Evolutionary conservation across 2,329 filamentous ascomycete genomes (phyloP).

Genomic region (Phoma sp.): DNA sequence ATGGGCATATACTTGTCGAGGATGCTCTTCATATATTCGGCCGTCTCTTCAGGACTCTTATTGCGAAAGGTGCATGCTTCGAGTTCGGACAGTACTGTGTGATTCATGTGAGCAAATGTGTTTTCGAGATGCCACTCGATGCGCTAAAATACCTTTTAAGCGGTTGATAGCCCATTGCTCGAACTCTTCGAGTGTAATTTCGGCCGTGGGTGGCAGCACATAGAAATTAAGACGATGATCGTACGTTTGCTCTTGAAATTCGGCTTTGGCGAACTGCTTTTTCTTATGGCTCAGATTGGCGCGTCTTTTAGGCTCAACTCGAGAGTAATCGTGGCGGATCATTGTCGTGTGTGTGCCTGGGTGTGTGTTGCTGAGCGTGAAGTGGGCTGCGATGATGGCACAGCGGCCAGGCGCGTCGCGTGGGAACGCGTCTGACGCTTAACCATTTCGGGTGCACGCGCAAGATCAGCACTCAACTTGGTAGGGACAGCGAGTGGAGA

Average conservation of each 20-base stretch:
- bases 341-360: slow-evolving; percentile 24
- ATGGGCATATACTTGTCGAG: slow-evolving; percentile 87
- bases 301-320: slow-evolving; percentile 73
- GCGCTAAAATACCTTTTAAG: slow-evolving; percentile 63
- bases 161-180: slow-evolving; percentile 98
- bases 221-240: slow-evolving; percentile 93
- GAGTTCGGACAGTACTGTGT: slow-evolving; percentile 78
- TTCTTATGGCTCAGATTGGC: slow-evolving; percentile 79
- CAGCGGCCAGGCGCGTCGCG: slow-evolving; percentile 26
- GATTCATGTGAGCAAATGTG: slow-evolving; percentile 12
- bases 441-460: not conserved
- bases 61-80: slow-evolving; percentile 97
- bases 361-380: slow-evolving; percentile 12
- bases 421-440: slow-evolving; percentile 27
- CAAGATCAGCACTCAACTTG: not conserved
- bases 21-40: slow-evolving; percentile 80
- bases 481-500: too few species aligned
- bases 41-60: slow-evolving; percentile 80
- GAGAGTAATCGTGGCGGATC: slow-evolving; percentile 49
- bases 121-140: accelerated
- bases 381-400: slow-evolving; percentile 14
- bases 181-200: slow-evolving; percentile 96
- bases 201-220: slow-evolving; percentile 81
- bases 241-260: slow-evolving; percentile 80
- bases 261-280: slow-evolving; percentile 80